phyloP scores from a whole-genome alignment of 805 yeast genomes.

The Saccharomyces paradoxus region DNA sequence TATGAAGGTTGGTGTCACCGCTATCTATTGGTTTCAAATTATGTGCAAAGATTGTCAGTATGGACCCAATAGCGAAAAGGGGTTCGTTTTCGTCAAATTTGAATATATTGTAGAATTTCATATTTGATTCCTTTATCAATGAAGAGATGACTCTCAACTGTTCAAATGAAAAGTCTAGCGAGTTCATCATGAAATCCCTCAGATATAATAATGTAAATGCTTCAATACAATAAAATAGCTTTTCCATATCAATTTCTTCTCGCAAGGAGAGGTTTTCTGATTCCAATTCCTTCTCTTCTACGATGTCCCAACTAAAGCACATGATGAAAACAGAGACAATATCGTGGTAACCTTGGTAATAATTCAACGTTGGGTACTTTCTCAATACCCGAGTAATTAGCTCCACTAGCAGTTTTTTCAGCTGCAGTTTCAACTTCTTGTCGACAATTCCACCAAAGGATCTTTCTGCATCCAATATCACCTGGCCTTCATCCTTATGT shows the following conservation, averaged over 20 bases:
- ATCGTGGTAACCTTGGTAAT: conserved; percentile 93
- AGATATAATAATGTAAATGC: conserved; percentile 51
- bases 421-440: conserved; percentile 13
- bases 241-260: conserved; percentile 15
- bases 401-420: conserved; percentile 21
- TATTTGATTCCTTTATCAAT: conserved; percentile 45
- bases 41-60: conserved; percentile 74
- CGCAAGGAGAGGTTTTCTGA: not conserved
- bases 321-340: conserved; percentile 59
- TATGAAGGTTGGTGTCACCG: conserved; percentile 26
- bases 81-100: conserved; percentile 42
- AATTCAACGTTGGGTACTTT: conserved; percentile 52
- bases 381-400: conserved; percentile 50
- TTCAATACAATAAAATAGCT: conserved; percentile 41
- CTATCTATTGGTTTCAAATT: conserved; percentile 36
- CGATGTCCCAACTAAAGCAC: conserved; percentile 32
- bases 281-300: not conserved
- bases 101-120: conserved; percentile 30
- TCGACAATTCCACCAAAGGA: conserved; percentile 40
- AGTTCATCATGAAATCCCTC: conserved; percentile 78
- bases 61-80: conserved; percentile 63
- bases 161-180: conserved; percentile 55
- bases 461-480: conserved; percentile 66
- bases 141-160: conserved; percentile 63
- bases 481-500: conserved; percentile 74